Evolutionary conservation across 805 yeast genomes (phyloP).

Genomic region (Torulaspora delbrueckii): DNA sequence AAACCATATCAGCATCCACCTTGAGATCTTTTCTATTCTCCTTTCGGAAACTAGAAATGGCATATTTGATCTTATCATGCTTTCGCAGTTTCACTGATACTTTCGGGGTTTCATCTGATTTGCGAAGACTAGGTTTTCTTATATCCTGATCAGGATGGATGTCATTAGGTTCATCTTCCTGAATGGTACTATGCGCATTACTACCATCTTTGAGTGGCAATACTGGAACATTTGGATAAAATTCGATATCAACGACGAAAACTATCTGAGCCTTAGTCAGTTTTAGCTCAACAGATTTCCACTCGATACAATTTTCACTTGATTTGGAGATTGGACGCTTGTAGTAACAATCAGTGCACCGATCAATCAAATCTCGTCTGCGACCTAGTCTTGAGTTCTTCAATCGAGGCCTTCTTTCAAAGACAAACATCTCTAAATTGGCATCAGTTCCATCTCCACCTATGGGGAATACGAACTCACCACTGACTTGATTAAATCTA

Average conservation of each 20-base stretch:
- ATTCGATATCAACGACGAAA: conserved; percentile 15
- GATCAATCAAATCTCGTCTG: conserved; percentile 13
- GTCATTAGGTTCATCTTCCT: neutral
- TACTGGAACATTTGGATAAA: conserved; percentile 16
- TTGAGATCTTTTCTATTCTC: neutral
- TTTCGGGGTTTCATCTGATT: neutral
- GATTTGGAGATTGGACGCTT: neutral
- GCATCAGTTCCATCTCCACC: neutral
- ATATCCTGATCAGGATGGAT: neutral
- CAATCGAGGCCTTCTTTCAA: conserved; percentile 9
- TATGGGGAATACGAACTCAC: conserved; percentile 5
- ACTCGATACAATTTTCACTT: conserved; percentile 10
- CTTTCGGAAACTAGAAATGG: neutral
- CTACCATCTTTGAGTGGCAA: conserved; percentile 11
- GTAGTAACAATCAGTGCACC: neutral
- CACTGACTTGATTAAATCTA: conserved; percentile 8
- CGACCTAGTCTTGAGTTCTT: conserved; percentile 6
- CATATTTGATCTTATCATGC: conserved; percentile 7
- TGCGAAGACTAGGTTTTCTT: neutral
- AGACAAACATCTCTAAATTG: conserved; percentile 10
- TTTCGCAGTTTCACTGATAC: conserved; percentile 1
- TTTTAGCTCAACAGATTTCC: conserved; percentile 11
- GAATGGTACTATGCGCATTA: neutral
- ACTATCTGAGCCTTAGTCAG: conserved; percentile 1
- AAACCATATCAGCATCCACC: neutral